Evolutionary conservation across 208 protist species (phyloP).

Genomic region (Leptomonas seymouri): DNA sequence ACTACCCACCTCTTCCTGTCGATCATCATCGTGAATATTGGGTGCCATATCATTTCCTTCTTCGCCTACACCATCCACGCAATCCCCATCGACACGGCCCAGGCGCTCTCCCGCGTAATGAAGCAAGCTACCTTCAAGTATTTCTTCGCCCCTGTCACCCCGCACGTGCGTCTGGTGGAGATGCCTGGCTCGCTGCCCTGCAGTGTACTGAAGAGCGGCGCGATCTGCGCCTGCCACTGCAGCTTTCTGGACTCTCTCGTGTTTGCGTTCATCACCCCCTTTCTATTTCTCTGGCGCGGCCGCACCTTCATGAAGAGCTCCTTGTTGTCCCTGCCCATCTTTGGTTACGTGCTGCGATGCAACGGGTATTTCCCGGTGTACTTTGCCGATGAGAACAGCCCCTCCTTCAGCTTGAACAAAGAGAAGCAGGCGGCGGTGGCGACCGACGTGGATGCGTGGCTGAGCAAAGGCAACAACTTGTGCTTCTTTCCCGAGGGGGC

Average conservation of each 20-base stretch:
- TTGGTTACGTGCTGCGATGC: slow-evolving; percentile 60
- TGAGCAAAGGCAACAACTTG: slow-evolving; percentile 46
- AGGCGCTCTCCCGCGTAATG: slow-evolving; percentile 39
- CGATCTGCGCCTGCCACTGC: slow-evolving; percentile 67
- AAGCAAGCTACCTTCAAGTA: slow-evolving; percentile 47
- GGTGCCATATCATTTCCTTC: slow-evolving; percentile 39
- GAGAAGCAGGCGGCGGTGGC: slow-evolving; percentile 68
- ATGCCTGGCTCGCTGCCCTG: slow-evolving; percentile 59
- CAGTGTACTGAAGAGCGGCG: slow-evolving; percentile 26
- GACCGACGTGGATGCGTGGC: slow-evolving; percentile 48
- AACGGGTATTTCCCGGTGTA: slow-evolving; percentile 80
- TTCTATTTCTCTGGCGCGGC: slow-evolving; percentile 37
- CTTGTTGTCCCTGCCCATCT: slow-evolving; percentile 61
- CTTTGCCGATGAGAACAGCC: slow-evolving; percentile 53
- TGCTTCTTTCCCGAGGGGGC: slow-evolving; percentile 81
- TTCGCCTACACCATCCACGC: slow-evolving; percentile 31
- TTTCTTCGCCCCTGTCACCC: slow-evolving; percentile 35
- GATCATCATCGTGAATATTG: slow-evolving; percentile 27
- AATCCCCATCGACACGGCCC: slow-evolving; percentile 26
- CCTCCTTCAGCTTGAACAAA: slow-evolving; percentile 66
- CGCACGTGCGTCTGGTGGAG: slow-evolving; percentile 48
- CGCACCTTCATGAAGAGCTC: slow-evolving; percentile 71
- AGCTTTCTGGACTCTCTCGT: slow-evolving; percentile 78
- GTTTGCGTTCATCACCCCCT: slow-evolving; percentile 47
- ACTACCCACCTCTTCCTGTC: slow-evolving; percentile 36